Evolutionary conservation across 306 rosid genomes (phyloP).

Genomic region (Heteromeles arbutifolia): DNA sequence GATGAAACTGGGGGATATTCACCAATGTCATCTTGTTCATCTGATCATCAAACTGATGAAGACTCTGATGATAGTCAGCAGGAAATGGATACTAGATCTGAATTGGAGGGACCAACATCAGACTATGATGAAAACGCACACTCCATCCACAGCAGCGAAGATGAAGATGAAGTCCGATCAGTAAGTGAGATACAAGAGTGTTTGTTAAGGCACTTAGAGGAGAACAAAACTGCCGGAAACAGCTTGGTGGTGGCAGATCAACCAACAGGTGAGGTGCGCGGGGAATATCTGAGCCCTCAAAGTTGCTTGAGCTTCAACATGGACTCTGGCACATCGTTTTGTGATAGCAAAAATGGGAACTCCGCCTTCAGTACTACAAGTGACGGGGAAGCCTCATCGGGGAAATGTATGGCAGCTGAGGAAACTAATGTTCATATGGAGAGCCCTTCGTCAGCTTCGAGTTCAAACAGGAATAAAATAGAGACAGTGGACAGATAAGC

Average conservation of each 20-base stretch:
- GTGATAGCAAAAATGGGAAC: conserved; percentile 21
- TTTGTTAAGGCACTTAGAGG: conserved; percentile 52
- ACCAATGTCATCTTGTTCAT: conserved; percentile 67
- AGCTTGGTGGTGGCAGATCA: conserved; percentile 24
- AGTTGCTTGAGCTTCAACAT: conserved; percentile 35
- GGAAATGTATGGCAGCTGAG: conserved; percentile 24
- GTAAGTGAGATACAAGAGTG: conserved; percentile 56
- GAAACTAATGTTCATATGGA: conserved; percentile 22
- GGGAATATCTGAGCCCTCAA: conserved; percentile 28
- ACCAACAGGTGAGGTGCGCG: conserved; percentile 21
- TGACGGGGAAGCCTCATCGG: conserved; percentile 31
- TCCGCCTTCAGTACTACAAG: conserved; percentile 36
- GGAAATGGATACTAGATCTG: conserved; percentile 64
- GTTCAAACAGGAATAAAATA: conserved; percentile 27
- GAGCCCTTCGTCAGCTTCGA: conserved; percentile 29
- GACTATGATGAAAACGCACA: conserved; percentile 37
- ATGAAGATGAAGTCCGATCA: conserved; percentile 38
- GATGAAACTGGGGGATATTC: conserved; percentile 56
- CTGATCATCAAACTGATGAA: conserved; percentile 50
- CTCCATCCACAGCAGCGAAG: conserved; percentile 38
- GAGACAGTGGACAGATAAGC: conserved; percentile 40
- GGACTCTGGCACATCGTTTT: neutral
- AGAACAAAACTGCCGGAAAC: conserved; percentile 20
- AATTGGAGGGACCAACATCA: conserved; percentile 42
- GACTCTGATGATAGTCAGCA: conserved; percentile 61